Percentiles rank a stretch among this genome's conserved stretches.
Evolutionary conservation across 352 stramenopile species (phyloP).

Genomic region (Phytopythium cucurbitacearum): DNA sequence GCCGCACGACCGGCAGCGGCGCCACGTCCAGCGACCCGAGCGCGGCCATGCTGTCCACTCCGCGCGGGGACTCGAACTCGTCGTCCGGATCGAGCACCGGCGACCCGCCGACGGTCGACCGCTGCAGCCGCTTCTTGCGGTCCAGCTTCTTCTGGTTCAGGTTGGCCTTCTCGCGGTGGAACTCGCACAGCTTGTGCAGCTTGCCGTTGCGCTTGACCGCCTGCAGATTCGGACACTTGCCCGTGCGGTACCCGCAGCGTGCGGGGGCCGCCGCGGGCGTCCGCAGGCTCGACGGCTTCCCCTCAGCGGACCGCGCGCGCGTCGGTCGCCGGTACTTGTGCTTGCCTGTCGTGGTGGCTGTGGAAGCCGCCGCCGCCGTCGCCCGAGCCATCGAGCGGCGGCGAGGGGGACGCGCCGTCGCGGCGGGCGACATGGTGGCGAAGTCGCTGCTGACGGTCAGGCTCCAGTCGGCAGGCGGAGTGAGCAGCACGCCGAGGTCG

Average conservation of each 20-base stretch:
- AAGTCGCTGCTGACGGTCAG: constrained; percentile 32
- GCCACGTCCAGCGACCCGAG: constrained; percentile 43
- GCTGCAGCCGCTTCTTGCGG: constrained; percentile 76
- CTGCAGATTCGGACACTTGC: constrained; percentile 79
- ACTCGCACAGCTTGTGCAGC: constrained; percentile 83
- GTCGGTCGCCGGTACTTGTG: too few species aligned
- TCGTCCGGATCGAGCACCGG: not conserved
- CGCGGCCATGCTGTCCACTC: constrained; percentile 13
- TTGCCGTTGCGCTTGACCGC: constrained; percentile 80
- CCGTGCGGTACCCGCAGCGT: constrained; percentile 75
- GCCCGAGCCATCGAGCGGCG: too few species aligned
- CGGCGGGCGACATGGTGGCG: constrained; percentile 4
- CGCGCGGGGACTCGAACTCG: constrained; percentile 5
- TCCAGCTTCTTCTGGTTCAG: constrained; percentile 86
- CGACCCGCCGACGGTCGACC: constrained; percentile 10
- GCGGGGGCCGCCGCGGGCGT: constrained; percentile 22
- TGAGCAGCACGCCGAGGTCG: constrained; percentile 29
- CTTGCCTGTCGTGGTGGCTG: constrained; percentile 3
- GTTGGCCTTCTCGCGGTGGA: constrained; percentile 81
- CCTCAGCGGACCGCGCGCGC: constrained; percentile 9
- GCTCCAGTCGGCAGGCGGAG: constrained; percentile 2
- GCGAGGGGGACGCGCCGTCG: too few species aligned
- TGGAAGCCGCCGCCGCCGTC: constrained; percentile 1
- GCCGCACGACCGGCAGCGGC: constrained; percentile 24
- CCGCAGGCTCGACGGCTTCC: constrained; percentile 12